Conservation (phyloP, 169 alveolate species). For the Besnoitia besnoiti region DNA sequence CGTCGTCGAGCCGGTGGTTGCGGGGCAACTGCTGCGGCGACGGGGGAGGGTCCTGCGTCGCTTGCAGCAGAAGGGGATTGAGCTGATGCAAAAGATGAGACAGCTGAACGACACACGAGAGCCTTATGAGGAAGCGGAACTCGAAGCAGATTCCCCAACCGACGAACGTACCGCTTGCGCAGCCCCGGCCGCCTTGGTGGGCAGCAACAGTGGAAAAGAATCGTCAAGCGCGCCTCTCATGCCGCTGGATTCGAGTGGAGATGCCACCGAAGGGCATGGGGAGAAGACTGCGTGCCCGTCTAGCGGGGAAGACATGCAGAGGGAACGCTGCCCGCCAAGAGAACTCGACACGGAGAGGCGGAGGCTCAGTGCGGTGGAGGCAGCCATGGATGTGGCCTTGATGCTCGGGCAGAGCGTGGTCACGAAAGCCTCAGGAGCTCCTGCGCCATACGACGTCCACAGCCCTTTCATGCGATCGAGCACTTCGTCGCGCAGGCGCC, state of each 20-base stretch:
- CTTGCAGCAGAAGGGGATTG: slow-evolving; percentile 16
- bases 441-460: slow-evolving; percentile 39
- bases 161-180: too few relatives aligned
- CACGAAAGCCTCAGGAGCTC: slow-evolving; percentile 44
- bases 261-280: too few relatives aligned
- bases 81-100: not conserved
- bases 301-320: not conserved
- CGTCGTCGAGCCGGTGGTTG: slow-evolving; percentile 47
- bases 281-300: not conserved
- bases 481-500: slow-evolving; percentile 32
- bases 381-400: slow-evolving; percentile 63
- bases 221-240: too few relatives aligned
- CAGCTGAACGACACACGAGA: not conserved
- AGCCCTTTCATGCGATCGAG: slow-evolving; percentile 47
- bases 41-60: slow-evolving; percentile 41
- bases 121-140: not conserved
- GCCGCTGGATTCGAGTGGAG: too few relatives aligned
- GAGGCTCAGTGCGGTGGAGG: slow-evolving; percentile 53
- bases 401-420: slow-evolving; percentile 51
- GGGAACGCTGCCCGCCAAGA: not conserved
- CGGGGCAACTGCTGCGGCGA: slow-evolving; percentile 45
- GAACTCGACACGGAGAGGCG: not conserved
- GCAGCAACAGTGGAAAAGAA: too few relatives aligned
- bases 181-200: too few relatives aligned
- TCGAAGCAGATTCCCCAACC: not conserved